Base-by-base conservation (phyloP, 1,139 yeast genomes). In the Pichia sp. region DNA sequence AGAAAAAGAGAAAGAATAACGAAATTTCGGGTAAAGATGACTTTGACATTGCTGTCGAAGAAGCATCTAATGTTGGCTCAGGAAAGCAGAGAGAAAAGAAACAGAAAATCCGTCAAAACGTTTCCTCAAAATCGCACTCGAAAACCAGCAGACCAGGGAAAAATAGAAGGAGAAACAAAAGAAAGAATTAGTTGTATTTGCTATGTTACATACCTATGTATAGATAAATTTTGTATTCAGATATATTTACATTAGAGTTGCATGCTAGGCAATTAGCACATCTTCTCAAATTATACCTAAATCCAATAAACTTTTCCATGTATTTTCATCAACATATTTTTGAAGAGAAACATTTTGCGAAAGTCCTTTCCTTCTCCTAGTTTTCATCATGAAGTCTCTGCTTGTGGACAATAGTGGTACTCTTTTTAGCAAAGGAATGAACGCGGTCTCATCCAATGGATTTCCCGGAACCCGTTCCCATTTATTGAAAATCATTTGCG, bases 401-500 rank as follows among this genome's bases (percentile, higher is more conserved):
- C 96, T 93, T 58, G 91, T 70, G 1, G 87, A 83, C 23, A 74
- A 73, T 0, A 74, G 69, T 3, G 85, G 83, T 1, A 93, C 96
- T 0, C 96, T 87, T 59, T 82, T 82, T 63, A 93, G 73, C 41
- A 83, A 77, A 9, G 90, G 90, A 43, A 89, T 76, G 49, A 70
- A 72, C 16, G 80, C 80, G 26, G 78, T 76, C 25, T 70, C 70
- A 66, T 91, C 96, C 60, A 91, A 67, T 4, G 98, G 98, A 69
- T 91, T 90, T 0, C 99, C 99, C 1, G 97, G 96, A 0, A 88
- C 96, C 8, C 74, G 67, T 19, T 79, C 78, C 96, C 97, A 95
- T 55, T 74, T 76, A 53, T 76, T 75, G 66, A 87, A 89, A 45
- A 77, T 76, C 56, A 85, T 66, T 43, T 80, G 81, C 46, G 90